These are phyloP conservation scores for Gyromitra esculenta DNA, from an alignment of 2,329 filamentous ascomycete genomes.

Conservation along the genomic window DNA sequence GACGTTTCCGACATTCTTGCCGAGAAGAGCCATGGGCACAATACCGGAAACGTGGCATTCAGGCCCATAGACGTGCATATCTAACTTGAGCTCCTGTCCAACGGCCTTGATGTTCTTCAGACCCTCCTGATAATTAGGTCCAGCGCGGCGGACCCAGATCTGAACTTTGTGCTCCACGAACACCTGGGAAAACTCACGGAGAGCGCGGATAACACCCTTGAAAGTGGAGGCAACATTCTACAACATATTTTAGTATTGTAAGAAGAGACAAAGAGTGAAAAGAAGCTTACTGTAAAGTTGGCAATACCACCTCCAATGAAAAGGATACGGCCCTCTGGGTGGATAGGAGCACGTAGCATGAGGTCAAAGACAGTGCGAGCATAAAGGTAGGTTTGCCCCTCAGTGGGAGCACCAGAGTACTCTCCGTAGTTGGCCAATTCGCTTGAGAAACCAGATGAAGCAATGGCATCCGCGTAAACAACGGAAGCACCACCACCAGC, in stretches of 20 bases:
- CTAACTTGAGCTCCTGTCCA: constrained; percentile 88
- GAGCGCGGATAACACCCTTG: constrained; percentile 98
- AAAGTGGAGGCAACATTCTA: constrained; percentile 84
- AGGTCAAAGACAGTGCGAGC: constrained; percentile 95
- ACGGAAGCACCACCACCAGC: constrained; percentile 99
- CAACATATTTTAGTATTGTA: constrained; percentile 17
- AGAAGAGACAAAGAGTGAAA: background rate
- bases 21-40: constrained; percentile 56
- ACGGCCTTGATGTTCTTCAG: constrained; percentile 99
- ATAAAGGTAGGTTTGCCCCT: constrained; percentile 99
- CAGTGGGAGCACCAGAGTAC: constrained; percentile 98
- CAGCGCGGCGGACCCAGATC: constrained; percentile 67
- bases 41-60: constrained; percentile 62
- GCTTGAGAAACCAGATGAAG: constrained; percentile 90
- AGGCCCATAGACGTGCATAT: constrained; percentile 89
- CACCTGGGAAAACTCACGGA: constrained; percentile 85
- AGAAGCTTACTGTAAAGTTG: constrained; percentile 85
- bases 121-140: constrained; percentile 99
- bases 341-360: constrained; percentile 88
- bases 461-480: constrained; percentile 98
- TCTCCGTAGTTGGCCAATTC: constrained; percentile 99
- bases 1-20: constrained; percentile 54
- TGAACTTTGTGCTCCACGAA: constrained; percentile 85
- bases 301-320: constrained; percentile 99
- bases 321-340: constrained; percentile 93